Evolutionary conservation across 176 grass and related monocot species (phyloP).

Genomic region (Triticum urartu): DNA sequence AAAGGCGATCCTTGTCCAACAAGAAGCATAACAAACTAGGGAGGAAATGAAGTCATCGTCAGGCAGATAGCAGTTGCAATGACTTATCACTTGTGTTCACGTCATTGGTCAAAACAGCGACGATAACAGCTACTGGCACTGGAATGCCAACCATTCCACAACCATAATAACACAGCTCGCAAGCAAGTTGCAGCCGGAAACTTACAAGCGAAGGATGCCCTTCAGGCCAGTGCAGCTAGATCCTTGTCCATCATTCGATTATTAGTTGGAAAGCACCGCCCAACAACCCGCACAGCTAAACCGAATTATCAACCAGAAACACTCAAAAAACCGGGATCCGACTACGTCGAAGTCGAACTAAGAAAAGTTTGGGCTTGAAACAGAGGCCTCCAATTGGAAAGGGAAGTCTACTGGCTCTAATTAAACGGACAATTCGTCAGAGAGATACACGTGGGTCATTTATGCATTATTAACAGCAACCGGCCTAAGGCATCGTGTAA

Average conservation of each 20-base stretch:
- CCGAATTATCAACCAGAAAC: neutral
- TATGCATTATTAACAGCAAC: neutral
- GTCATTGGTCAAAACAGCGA: slow-evolving; percentile 27
- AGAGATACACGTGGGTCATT: slow-evolving; percentile 12
- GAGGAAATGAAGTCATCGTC: slow-evolving; percentile 25
- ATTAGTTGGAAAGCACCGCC: slow-evolving; percentile 40
- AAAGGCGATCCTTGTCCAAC: neutral
- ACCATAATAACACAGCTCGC: slow-evolving; percentile 11
- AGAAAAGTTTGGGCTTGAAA: neutral
- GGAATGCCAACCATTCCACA: slow-evolving; percentile 17
- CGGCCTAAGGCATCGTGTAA: neutral
- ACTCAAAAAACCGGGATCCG: neutral
- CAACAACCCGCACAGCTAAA: slow-evolving; percentile 27
- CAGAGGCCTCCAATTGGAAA: neutral
- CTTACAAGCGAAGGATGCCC: slow-evolving; percentile 46
- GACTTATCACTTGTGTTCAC: slow-evolving; percentile 19
- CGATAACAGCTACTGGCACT: slow-evolving; percentile 41
- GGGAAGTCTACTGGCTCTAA: neutral
- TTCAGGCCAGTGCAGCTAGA: neutral
- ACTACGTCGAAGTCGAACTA: slow-evolving; percentile 16
- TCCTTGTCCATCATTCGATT: slow-evolving; percentile 22
- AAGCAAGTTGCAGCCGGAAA: slow-evolving; percentile 30
- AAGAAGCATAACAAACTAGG: neutral
- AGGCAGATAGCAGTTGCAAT: slow-evolving; percentile 41
- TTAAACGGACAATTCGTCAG: neutral